Conservation (phyloP, 129 eudicot genomes). For the Artemisia tridentata region DNA sequence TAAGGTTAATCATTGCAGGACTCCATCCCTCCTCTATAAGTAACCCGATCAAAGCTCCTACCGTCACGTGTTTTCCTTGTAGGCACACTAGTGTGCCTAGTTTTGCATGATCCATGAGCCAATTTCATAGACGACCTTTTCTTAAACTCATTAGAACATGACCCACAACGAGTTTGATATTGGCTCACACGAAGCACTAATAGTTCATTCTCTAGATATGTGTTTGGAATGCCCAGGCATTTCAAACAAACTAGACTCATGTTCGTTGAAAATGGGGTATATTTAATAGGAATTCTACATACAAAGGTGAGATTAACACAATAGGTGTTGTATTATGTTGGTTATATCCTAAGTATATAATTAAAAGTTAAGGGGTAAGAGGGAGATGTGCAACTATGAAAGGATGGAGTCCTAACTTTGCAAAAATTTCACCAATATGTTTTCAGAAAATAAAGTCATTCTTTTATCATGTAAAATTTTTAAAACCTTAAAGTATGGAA, state of each 20-base stretch:
- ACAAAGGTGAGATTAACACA: slow-evolving; percentile 1
- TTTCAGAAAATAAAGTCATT: not conserved
- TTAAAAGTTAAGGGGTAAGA: slow-evolving; percentile 15
- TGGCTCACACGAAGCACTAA: not conserved
- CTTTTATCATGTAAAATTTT: not conserved
- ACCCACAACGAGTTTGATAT: slow-evolving; percentile 7
- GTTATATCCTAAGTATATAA: not conserved
- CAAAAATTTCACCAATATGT: not conserved
- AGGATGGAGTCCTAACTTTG: slow-evolving; percentile 4
- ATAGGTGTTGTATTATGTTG: not conserved
- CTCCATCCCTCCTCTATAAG: not conserved
- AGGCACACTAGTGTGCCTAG: slow-evolving; percentile 8
- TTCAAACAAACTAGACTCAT: slow-evolving; percentile 19
- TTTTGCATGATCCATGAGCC: slow-evolving; percentile 6
- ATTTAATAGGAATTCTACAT: slow-evolving; percentile 9
- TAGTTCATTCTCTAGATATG: not conserved
- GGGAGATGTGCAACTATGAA: not conserved
- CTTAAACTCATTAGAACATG: slow-evolving; percentile 15
- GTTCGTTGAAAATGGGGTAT: not conserved
- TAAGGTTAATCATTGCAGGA: not conserved
- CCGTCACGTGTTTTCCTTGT: slow-evolving; percentile 12
- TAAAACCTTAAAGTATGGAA: not conserved
- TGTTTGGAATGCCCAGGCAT: slow-evolving; percentile 6
- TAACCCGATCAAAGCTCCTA: slow-evolving; percentile 16
- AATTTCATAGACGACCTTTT: not conserved